Conservation (phyloP, 2,329 filamentous ascomycete species). For the Daldinia eschscholtzii region DNA sequence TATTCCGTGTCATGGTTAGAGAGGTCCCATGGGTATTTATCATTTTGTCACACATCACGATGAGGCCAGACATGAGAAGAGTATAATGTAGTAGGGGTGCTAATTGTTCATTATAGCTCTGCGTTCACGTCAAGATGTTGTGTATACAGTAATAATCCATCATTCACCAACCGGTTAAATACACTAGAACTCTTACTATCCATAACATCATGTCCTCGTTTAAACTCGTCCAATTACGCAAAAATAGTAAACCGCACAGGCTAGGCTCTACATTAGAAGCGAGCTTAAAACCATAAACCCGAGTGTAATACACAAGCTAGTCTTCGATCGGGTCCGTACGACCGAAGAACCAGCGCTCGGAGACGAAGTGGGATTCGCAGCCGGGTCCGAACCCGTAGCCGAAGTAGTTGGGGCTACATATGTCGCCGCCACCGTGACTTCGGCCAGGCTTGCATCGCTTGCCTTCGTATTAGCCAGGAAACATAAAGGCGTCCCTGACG, state of each 20-base stretch:
- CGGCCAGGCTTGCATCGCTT: constrained; percentile 21
- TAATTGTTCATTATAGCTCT: too few relatives aligned
- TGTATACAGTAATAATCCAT: background rate
- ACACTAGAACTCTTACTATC: background rate
- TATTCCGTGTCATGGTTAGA: background rate
- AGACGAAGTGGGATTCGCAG: background rate
- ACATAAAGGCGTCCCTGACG: constrained; percentile 31
- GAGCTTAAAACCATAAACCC: constrained; percentile 10
- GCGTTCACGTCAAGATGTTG: background rate
- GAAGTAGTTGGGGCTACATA: constrained; percentile 14
- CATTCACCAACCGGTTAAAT: background rate
- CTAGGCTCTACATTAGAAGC: background rate
- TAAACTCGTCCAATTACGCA: background rate
- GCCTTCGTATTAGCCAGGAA: constrained; percentile 26
- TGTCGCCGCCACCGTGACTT: constrained; percentile 34
- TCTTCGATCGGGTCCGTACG: background rate
- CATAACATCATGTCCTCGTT: background rate
- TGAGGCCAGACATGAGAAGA: too few relatives aligned
- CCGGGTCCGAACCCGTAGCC: constrained; percentile 1
- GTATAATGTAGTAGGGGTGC: too few relatives aligned
- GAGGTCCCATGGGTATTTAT: background rate
- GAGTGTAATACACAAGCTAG: background rate
- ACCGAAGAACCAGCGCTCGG: constrained; percentile 12
- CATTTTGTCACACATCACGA: too few relatives aligned
- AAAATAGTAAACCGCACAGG: background rate